Evolutionary conservation across 106 monocot species (phyloP).

Genomic region (Narthecium ossifragum): DNA sequence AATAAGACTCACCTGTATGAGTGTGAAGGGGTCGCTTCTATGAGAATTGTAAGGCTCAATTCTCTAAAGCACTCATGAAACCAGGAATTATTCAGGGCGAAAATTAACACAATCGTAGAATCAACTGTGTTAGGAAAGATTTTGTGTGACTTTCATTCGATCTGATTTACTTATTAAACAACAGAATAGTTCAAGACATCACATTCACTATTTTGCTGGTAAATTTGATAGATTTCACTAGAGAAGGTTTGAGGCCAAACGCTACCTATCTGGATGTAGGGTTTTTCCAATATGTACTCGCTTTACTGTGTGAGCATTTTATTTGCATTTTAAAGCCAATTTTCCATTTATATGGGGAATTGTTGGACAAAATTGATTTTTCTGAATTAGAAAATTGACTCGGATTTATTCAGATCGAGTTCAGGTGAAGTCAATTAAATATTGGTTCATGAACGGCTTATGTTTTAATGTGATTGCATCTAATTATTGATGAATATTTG

Average conservation of each 20-base stretch:
- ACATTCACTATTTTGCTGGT: background rate
- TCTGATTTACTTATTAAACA: background rate
- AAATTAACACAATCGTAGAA: background rate
- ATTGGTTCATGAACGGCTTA: no score
- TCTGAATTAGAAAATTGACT: no score
- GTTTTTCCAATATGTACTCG: background rate
- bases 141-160: background rate
- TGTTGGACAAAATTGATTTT: no score
- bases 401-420: no score
- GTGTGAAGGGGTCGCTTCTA: constrained; percentile 1
- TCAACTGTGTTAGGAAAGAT: background rate
- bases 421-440: no score
- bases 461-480: no score
- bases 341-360: background rate
- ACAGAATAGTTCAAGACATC: background rate
- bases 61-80: constrained; percentile 3
- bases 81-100: background rate
- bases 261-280: background rate
- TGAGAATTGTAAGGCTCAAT: background rate
- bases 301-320: background rate
- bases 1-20: background rate
- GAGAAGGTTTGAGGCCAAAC: background rate
- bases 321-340: background rate
- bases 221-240: background rate
- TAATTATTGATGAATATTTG: no score